Evolutionary conservation across 1,139 yeast species (phyloP).

Genomic region (Geotrichum restrictum): DNA sequence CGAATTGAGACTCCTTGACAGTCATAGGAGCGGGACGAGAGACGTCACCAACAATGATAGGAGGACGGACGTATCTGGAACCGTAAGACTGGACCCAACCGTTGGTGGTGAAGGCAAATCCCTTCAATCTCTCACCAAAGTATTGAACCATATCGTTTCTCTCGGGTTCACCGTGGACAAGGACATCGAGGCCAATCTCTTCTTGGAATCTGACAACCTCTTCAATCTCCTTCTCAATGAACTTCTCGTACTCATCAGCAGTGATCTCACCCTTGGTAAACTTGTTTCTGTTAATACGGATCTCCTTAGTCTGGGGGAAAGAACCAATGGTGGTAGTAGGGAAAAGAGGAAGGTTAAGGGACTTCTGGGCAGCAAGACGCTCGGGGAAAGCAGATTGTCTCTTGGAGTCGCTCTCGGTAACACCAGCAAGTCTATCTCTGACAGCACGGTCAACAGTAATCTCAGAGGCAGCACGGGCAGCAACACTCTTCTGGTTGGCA

Average conservation of each 20-base stretch:
- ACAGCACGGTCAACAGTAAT: slow-evolving; percentile 91
- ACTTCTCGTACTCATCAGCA: slow-evolving; percentile 90
- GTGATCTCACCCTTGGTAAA: slow-evolving; percentile 93
- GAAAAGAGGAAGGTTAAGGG: slow-evolving; percentile 93
- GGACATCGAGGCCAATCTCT: slow-evolving; percentile 94
- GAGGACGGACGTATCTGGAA: slow-evolving; percentile 99
- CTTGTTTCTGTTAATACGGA: slow-evolving; percentile 97
- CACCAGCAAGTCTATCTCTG: slow-evolving; percentile 77
- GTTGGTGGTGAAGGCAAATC: slow-evolving; percentile 95
- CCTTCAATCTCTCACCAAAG: slow-evolving; percentile 97
- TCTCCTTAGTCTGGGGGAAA: slow-evolving; percentile 99
- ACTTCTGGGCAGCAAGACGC: slow-evolving; percentile 85
- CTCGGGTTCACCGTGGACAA: slow-evolving; percentile 99
- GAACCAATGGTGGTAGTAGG: slow-evolving; percentile 99
- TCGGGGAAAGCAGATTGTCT: slow-evolving; percentile 83
- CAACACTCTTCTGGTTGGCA: slow-evolving; percentile 82
- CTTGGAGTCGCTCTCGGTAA: slow-evolving; percentile 63
- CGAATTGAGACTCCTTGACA: slow-evolving; percentile 97
- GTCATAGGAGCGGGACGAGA: slow-evolving; percentile 98
- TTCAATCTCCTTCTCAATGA: slow-evolving; percentile 95
- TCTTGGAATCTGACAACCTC: slow-evolving; percentile 97
- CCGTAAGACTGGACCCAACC: slow-evolving; percentile 99
- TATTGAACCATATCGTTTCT: slow-evolving; percentile 99
- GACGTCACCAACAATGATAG: slow-evolving; percentile 97
- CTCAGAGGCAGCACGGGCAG: slow-evolving; percentile 80